phyloP scores from a whole-genome alignment of 805 yeast genomes.

The Myxozyma sirexii region DNA sequence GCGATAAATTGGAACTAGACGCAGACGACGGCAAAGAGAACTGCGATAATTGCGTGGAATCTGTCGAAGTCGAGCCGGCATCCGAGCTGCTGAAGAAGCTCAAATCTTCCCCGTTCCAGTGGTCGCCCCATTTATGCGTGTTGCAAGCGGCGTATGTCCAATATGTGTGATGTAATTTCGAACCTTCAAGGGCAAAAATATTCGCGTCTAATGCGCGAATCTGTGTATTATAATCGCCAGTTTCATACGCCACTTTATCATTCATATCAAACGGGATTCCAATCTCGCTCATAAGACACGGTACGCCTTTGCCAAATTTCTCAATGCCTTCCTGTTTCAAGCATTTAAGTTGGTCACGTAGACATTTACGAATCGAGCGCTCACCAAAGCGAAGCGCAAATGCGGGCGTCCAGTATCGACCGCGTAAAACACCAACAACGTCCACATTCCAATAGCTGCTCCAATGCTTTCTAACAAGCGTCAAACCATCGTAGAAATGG shows the following conservation, averaged over 20 bases:
- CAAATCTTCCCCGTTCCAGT: slow-evolving; percentile 93
- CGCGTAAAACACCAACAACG: slow-evolving; percentile 83
- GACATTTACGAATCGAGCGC: slow-evolving; percentile 63
- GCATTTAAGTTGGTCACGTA: slow-evolving; percentile 67
- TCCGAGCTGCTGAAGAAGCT: slow-evolving; percentile 68
- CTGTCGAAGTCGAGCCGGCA: not conserved
- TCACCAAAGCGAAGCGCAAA: slow-evolving; percentile 75
- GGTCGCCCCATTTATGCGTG: slow-evolving; percentile 83
- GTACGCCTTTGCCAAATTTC: slow-evolving; percentile 63
- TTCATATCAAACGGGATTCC: slow-evolving; percentile 99
- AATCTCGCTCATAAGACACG: slow-evolving; percentile 86
- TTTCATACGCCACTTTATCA: slow-evolving; percentile 65
- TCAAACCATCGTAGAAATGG: slow-evolving; percentile 94
- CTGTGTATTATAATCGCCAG: slow-evolving; percentile 73
- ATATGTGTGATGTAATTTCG: slow-evolving; percentile 69
- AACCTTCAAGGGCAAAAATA: slow-evolving; percentile 74
- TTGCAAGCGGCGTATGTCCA: slow-evolving; percentile 84
- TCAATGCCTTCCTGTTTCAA: slow-evolving; percentile 65
- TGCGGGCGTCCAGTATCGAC: slow-evolving; percentile 73
- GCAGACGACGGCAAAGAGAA: not conserved
- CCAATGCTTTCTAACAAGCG: slow-evolving; percentile 91
- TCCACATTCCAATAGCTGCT: slow-evolving; percentile 80
- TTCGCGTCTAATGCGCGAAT: slow-evolving; percentile 83
- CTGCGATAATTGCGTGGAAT: not conserved
- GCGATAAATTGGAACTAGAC: slow-evolving; percentile 8